phyloP scores from a whole-genome alignment of 805 yeast genomes.

The Candida maltosa region DNA sequence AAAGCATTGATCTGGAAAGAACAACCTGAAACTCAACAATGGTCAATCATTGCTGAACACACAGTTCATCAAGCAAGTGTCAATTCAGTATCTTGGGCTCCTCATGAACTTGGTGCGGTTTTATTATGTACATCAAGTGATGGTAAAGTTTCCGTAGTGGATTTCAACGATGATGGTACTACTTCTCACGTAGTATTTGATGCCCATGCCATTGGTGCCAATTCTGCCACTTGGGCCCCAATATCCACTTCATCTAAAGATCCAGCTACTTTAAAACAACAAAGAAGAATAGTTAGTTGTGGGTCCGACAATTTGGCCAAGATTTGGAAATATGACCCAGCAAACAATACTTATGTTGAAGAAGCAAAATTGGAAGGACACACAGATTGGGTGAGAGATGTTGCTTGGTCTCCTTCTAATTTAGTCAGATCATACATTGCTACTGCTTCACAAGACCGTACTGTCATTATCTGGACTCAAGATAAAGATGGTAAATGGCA shows the following conservation, averaged over 20 bases:
- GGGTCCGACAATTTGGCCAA: constrained; percentile 94
- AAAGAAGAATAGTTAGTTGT: constrained; percentile 83
- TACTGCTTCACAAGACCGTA: constrained; percentile 93
- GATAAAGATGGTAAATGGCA: constrained; percentile 72
- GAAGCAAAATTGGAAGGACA: constrained; percentile 87
- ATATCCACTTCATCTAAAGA: constrained; percentile 26
- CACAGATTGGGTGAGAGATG: constrained; percentile 98
- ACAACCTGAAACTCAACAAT: constrained; percentile 68
- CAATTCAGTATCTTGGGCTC: constrained; percentile 94
- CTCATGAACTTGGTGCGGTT: constrained; percentile 93
- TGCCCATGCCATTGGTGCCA: constrained; percentile 93
- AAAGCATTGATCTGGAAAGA: constrained; percentile 93
- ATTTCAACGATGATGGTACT: constrained; percentile 86
- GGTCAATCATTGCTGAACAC: constrained; percentile 87
- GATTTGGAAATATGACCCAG: constrained; percentile 74
- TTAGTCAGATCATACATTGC: constrained; percentile 88
- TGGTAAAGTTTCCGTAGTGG: constrained; percentile 87
- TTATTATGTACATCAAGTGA: constrained; percentile 89
- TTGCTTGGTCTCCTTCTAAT: constrained; percentile 94
- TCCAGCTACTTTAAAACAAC: constrained; percentile 30
- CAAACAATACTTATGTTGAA: constrained; percentile 54
- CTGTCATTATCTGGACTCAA: constrained; percentile 94
- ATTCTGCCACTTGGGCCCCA: constrained; percentile 95
- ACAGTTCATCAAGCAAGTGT: constrained; percentile 90
- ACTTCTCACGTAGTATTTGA: constrained; percentile 58